Evolutionary conservation across 345 rosid species (phyloP).

Genomic region (Erucastrum elatum): DNA sequence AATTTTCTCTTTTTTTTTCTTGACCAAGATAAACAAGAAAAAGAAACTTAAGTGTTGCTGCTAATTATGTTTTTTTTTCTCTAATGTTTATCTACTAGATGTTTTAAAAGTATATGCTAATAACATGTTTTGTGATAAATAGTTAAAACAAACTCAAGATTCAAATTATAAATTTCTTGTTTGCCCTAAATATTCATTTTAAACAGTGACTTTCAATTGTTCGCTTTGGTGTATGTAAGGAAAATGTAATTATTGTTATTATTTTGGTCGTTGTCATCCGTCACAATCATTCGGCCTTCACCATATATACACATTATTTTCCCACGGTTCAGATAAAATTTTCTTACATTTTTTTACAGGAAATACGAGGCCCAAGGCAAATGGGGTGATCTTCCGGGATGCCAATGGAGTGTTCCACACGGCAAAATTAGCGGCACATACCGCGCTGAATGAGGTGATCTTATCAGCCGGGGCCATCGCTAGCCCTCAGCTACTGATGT

Average conservation of each 20-base stretch:
- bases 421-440: conserved; percentile 40
- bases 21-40: too few relatives aligned
- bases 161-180: neutral
- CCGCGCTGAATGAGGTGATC: conserved; percentile 53
- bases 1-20: too few relatives aligned
- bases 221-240: neutral
- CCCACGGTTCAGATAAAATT: neutral
- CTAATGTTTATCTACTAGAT: neutral
- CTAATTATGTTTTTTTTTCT: neutral
- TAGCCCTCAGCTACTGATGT: conserved; percentile 76
- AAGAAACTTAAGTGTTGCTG: neutral
- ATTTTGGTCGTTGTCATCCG: neutral
- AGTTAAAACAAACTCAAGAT: neutral
- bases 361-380: conserved; percentile 50
- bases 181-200: neutral
- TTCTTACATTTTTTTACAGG: neutral
- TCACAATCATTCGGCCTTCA: neutral
- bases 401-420: conserved; percentile 43
- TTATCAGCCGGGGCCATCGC: conserved; percentile 78
- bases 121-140: neutral
- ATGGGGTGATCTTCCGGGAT: conserved; percentile 64
- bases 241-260: neutral
- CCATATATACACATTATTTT: neutral
- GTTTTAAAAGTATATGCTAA: neutral
- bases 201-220: neutral